Base-by-base conservation (phyloP, 139 green algal species). In the Volvox africanus region DNA sequence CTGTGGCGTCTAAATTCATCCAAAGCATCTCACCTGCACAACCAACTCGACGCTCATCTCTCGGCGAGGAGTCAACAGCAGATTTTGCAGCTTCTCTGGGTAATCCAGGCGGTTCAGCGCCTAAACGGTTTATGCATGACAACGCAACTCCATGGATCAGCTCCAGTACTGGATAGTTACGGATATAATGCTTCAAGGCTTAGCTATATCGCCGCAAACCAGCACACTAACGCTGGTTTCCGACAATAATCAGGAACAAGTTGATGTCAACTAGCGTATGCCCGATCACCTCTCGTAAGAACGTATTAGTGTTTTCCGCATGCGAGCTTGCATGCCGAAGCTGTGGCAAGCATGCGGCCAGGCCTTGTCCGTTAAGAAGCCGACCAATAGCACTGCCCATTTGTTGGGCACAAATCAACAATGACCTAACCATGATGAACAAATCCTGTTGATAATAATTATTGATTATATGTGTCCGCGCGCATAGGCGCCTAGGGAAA, bases 21-120 rank as follows among this genome's bases (percentile, higher is more conserved):
- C 44, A 5, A 55, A 55, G 5, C 5, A 55, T 55, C 86, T 3
- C 55, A 85, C 86, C 65, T 97, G 95, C 68, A 99, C 93, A 55
- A 97, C 96, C 61, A 99, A 93, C 92, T 98, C 96, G 33, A 99
- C 96, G 18, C 93, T 87, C 88, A 99, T 93, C 88, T 99, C 92
- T 92, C 90, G 88, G 95, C 91, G 22, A 28, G 97, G 97, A 1
- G 95, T 97, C 2, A 99, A 92, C 80, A 99, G 95, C 82, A 98
- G 87, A 82, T 93, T 95, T 89, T 97, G 95, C 65, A 99, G 93
- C 68, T 93, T 93, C 44, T 97, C 93, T 16, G 97, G 97, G 78
- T 98, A 97, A 30, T 97, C 94, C 12, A 97, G 92, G 78, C 95
- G 92, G 26, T 91, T 61, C 26, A 98, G 85, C 1, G 96, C 96